Evolutionary conservation across 257 asterid genomes (phyloP), one percentile per base, ranked within the genome.

Genomic region (Salvia miltiorrhiza): DNA sequence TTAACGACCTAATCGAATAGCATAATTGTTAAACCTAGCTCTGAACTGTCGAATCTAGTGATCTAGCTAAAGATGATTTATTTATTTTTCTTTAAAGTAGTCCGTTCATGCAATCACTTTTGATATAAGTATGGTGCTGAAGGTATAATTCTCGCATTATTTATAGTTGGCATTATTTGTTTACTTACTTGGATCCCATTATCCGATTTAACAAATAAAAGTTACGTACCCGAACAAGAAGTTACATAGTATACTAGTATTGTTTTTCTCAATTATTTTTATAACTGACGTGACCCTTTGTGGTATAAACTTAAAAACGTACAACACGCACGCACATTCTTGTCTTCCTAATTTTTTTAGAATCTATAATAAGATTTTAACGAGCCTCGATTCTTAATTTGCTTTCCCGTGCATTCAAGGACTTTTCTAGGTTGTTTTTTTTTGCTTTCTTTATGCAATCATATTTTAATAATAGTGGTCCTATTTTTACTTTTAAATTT

Each of bases 121-220:
- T 58, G 53, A 35, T 50, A 23, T 75, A 64, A 57, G 13, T 39
- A 69, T 74, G 26, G 71, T 76, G 70, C 54, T 69, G 59, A 69
- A 72, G 68, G 63, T 50, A 56, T 53, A 37, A 65, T 59, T 69
- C 56, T 48, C 50, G 50, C 2, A 30, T 26, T 69, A 53, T 45
- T 75, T 45, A 26, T 57, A 65, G 62, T 39, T 43, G 66, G 73
- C n/a, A 37, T 71, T 63, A 70, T 56, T 24, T 48, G 19, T 49
- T 20, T 21, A 3, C 1, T 28, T 47, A 64, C 44, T 49, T 60
- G 70, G 65, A 62, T 43, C 41, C 72, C 67, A 69, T 61, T 60
- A 69, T 53, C 43, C 52, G 74, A 68, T 68, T 37, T 68, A 68
- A 52, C 54, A 52, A 49, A 68, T 52, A 61, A 52, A 61, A 61